A percentile compares a stretch with the other conserved stretches of the same genome.
These are phyloP conservation scores for Pichia nakasei DNA, from an alignment of 805 yeast genomes.

Conservation along the genomic window DNA sequence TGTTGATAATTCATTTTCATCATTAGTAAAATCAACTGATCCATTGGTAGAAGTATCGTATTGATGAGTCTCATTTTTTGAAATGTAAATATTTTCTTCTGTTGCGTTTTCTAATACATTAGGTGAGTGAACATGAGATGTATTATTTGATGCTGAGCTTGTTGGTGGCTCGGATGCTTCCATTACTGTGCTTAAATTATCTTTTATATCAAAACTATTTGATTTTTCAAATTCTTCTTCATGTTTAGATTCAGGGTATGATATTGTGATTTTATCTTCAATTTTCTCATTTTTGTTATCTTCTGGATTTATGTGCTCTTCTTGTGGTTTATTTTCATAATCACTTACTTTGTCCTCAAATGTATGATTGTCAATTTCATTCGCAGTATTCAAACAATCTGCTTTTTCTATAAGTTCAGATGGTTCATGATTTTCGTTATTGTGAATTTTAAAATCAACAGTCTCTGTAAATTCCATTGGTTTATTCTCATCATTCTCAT, in stretches of 20 bases:
- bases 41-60: background rate
- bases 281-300: too few relatives aligned
- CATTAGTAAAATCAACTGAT: background rate
- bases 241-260: too few relatives aligned
- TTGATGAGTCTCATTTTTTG: background rate
- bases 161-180: conserved; percentile 9
- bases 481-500: background rate
- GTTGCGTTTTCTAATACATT: too few relatives aligned
- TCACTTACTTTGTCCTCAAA: too few relatives aligned
- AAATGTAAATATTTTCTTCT: too few relatives aligned
- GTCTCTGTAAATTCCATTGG: background rate
- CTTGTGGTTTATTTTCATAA: too few relatives aligned
- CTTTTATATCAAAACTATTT: background rate
- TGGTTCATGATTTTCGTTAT: background rate
- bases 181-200: conserved; percentile 3
- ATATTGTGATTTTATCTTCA: too few relatives aligned
- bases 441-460: background rate
- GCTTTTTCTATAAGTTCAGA: background rate
- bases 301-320: too few relatives aligned
- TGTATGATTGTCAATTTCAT: too few relatives aligned
- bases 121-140: too few relatives aligned
- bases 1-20: background rate
- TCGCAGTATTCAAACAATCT: background rate
- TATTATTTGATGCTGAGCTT: background rate
- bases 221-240: too few relatives aligned